Conservation (phyloP, 2,329 filamentous ascomycete genomes). For the Colletotrichum sp. region DNA sequence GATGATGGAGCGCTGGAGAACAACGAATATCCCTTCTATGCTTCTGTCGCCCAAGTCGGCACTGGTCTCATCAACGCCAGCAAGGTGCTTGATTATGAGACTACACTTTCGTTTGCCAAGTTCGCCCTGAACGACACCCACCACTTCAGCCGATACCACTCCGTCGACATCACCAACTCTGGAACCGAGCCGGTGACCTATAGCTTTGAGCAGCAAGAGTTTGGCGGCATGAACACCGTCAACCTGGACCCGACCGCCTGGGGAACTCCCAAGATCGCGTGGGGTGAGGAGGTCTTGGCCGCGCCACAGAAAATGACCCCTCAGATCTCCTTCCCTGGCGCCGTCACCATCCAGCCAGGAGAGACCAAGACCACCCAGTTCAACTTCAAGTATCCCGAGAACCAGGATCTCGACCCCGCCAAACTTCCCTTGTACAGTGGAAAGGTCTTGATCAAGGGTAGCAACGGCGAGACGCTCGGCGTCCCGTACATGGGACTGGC, state of each 20-base stretch:
- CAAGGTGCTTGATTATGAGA: slow-evolving; percentile 42
- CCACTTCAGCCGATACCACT: slow-evolving; percentile 34
- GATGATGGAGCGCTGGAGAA: not conserved
- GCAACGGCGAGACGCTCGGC: slow-evolving; percentile 35
- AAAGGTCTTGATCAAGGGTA: slow-evolving; percentile 34
- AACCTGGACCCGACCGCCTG: not conserved
- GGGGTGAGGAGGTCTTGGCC: slow-evolving; percentile 2
- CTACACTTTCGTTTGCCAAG: slow-evolving; percentile 39
- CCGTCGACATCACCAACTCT: slow-evolving; percentile 38
- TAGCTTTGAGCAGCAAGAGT: slow-evolving; percentile 29
- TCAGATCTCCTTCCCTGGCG: not conserved
- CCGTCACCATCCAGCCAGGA: slow-evolving; percentile 2
- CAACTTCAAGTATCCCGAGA: slow-evolving; percentile 9
- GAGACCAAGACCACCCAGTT: slow-evolving; percentile 6
- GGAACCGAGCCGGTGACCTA: slow-evolving; percentile 38
- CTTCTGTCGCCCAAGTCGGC: slow-evolving; percentile 42
- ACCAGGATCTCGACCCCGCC: slow-evolving; percentile 18
- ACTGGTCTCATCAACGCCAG: slow-evolving; percentile 45
- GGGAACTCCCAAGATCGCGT: slow-evolving; percentile 17
- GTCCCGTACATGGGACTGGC: slow-evolving; percentile 34
- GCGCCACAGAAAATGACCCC: slow-evolving; percentile 4
- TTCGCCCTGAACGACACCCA: slow-evolving; percentile 49
- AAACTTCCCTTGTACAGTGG: slow-evolving; percentile 38
- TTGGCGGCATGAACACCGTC: slow-evolving; percentile 25
- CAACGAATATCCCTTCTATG: slow-evolving; percentile 22